Evolutionary conservation across 192 early-diverging fungal species (phyloP).

Genomic region (Entrophospora sp.): DNA sequence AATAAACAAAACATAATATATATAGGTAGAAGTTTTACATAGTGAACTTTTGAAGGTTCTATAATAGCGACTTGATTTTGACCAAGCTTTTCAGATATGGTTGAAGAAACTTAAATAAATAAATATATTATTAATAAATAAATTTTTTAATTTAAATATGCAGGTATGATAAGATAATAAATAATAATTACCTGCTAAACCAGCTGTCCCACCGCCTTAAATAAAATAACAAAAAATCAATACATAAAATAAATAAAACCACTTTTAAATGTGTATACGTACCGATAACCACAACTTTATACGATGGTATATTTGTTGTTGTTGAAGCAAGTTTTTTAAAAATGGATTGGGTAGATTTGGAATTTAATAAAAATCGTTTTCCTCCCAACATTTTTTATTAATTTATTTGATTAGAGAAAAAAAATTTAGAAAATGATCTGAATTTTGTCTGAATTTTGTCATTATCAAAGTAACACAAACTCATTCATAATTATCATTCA

Average conservation of each 20-base stretch:
- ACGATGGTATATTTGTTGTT: conserved; percentile 24
- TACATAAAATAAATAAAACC: neutral
- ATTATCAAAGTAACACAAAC: no score
- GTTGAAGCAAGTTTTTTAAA: neutral
- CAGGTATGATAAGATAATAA: neutral
- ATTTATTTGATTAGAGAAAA: no score
- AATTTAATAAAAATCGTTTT: no score
- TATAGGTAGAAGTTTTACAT: conserved; percentile 44
- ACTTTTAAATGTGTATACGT: neutral
- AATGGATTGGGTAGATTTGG: no score
- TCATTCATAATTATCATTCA: no score
- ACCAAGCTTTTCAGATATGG: conserved; percentile 54
- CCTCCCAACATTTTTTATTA: no score
- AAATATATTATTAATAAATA: neutral
- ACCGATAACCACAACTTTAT: conserved; percentile 47
- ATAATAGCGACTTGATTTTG: conserved; percentile 61
- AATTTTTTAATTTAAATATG: neutral
- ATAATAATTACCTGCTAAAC: conserved; percentile 33
- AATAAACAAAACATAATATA: neutral
- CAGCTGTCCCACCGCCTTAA: conserved; percentile 47
- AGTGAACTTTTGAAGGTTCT: conserved; percentile 62
- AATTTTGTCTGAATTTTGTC: no score
- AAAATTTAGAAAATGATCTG: no score
- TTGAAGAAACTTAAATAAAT: conserved; percentile 54
- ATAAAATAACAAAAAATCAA: neutral